These are phyloP conservation scores for Wickerhamiella spandovensis DNA, from an alignment of 805 yeast species.

Conservation along the genomic window DNA sequence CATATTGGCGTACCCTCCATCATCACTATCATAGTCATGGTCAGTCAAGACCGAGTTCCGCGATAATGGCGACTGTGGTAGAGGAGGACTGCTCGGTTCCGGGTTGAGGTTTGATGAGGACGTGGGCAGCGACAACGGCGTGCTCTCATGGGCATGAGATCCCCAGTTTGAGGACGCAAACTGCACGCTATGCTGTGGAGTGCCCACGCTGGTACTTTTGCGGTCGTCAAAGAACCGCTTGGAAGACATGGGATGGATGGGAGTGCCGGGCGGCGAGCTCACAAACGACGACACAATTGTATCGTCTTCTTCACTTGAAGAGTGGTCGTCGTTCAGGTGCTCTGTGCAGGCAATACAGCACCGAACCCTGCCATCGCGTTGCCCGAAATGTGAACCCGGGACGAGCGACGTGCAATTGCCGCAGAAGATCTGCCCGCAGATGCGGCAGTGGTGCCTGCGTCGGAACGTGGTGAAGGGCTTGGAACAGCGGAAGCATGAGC, in stretches of 20 bases:
- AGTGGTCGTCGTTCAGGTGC: constrained; percentile 10
- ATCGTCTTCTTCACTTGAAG: constrained; percentile 31
- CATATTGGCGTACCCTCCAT: neutral
- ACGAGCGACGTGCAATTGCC: constrained; percentile 63
- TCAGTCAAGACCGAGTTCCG: neutral
- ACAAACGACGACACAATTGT: neutral
- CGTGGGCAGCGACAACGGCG: too few relatives aligned
- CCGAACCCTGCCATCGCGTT: constrained; percentile 35
- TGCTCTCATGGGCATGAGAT: too few relatives aligned
- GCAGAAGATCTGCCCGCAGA: constrained; percentile 94
- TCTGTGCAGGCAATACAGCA: constrained; percentile 17
- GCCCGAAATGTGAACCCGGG: constrained; percentile 45
- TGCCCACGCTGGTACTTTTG: neutral
- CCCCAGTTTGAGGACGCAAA: neutral
- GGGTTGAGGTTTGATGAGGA: too few relatives aligned
- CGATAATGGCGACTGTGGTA: neutral
- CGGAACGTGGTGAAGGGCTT: constrained; percentile 61
- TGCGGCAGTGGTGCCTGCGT: constrained; percentile 86
- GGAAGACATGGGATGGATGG: neutral
- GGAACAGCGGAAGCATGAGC: constrained; percentile 76
- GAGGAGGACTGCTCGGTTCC: neutral
- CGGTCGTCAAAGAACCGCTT: neutral
- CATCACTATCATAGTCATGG: neutral
- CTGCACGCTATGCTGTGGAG: neutral
- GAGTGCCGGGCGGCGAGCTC: neutral